Evolutionary conservation across 305 asterid species (phyloP).

Genomic region (Solanum chacoense): DNA sequence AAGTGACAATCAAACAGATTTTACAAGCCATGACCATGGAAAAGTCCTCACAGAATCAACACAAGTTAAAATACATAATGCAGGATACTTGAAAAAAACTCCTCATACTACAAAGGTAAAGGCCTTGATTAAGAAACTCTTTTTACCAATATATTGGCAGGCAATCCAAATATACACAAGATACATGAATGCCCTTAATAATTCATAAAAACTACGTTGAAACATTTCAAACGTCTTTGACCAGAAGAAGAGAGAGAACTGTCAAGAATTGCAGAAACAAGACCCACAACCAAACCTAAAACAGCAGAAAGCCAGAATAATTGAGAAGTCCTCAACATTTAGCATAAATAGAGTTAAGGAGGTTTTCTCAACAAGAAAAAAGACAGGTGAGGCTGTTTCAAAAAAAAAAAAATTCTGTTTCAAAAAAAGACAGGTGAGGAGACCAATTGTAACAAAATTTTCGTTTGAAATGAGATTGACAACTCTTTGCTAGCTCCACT

Average conservation of each 20-base stretch:
- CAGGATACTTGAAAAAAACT: not conserved
- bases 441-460: not conserved
- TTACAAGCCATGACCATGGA: not conserved
- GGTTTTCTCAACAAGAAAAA: not conserved
- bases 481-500: not conserved
- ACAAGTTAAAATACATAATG: not conserved
- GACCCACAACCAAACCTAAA: not conserved
- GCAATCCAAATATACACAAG: not conserved
- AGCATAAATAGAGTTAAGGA: not conserved
- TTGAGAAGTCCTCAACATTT: not conserved
- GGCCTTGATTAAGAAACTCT: not conserved
- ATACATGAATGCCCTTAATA: not conserved
- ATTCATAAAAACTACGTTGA: not conserved
- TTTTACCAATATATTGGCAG: not conserved
- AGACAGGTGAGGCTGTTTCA: no score
- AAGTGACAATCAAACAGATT: not conserved
- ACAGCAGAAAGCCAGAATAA: not conserved
- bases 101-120: not conserved
- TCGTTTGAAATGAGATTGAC: not conserved
- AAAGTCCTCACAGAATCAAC: not conserved
- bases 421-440: not conserved
- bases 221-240: not conserved
- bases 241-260: not conserved
- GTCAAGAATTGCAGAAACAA: not conserved
- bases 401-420: no score